Conservation (phyloP, 257 asterid genomes). For the Paraleonurus japonicus region DNA sequence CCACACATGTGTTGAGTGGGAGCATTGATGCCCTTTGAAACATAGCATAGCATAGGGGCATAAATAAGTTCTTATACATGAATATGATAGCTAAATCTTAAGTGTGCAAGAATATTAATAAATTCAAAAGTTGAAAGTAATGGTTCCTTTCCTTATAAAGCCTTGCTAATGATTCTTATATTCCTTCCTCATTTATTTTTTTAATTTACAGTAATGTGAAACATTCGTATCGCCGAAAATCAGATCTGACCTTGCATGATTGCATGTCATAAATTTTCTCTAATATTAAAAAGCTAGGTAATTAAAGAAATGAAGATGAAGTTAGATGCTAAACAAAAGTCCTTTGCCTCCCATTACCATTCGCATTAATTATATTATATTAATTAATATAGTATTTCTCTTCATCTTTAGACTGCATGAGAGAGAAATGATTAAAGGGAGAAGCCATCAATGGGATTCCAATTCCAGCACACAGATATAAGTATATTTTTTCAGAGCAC, state of each 20-base stretch:
- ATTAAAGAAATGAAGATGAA: conserved; percentile 40
- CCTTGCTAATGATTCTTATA: conserved; percentile 42
- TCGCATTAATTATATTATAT: conserved; percentile 5
- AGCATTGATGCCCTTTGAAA: conserved; percentile 41
- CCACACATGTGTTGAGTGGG: conserved; percentile 14
- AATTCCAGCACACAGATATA: conserved; percentile 38
- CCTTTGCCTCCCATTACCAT: conserved; percentile 18
- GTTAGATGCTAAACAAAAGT: conserved; percentile 38
- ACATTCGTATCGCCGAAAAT: conserved; percentile 63
- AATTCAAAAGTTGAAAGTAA: conserved; percentile 30
- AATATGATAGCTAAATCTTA: conserved; percentile 17
- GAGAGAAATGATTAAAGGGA: conserved; percentile 53
- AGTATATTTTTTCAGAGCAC: conserved; percentile 31
- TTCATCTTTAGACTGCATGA: conserved; percentile 23
- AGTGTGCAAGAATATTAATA: conserved; percentile 14
- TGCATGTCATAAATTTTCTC: conserved; percentile 31
- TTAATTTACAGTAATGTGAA: conserved; percentile 26
- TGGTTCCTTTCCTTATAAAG: conserved; percentile 53
- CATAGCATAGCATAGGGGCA: conserved; percentile 16
- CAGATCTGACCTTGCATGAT: conserved; percentile 33
- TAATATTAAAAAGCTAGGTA: conserved; percentile 37
- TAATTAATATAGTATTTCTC: neutral
- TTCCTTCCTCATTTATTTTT: conserved; percentile 24
- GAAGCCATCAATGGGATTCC: conserved; percentile 46
- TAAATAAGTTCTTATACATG: too few species aligned